Evolutionary conservation across 352 stramenopile species (phyloP).

Genomic region (Phytophthora niederhauseri): DNA sequence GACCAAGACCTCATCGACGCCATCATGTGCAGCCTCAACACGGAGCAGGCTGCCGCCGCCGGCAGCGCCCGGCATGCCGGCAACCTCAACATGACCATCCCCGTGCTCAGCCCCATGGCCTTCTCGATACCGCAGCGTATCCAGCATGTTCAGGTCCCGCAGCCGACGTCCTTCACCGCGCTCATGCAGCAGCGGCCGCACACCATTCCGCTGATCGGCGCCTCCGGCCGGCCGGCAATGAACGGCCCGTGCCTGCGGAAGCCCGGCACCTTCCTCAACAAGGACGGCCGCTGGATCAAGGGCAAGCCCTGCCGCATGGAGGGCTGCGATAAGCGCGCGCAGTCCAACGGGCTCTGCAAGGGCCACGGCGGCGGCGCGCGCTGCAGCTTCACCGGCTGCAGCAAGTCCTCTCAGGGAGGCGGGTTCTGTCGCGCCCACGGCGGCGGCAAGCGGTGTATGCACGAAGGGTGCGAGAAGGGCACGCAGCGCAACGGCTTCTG

Average conservation of each 20-base stretch:
- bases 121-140: slow-evolving; percentile 26
- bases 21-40: slow-evolving; percentile 78
- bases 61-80: slow-evolving; percentile 1
- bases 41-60: slow-evolving; percentile 33
- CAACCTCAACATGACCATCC: slow-evolving; percentile 9
- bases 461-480: slow-evolving; percentile 77
- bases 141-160: slow-evolving; percentile 22
- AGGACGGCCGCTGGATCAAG: slow-evolving; percentile 90
- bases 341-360: slow-evolving; percentile 85
- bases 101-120: slow-evolving; percentile 17
- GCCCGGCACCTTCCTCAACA: slow-evolving; percentile 87
- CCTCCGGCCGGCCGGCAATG: slow-evolving; percentile 27
- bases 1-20: slow-evolving; percentile 81
- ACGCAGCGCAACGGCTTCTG: slow-evolving; percentile 85
- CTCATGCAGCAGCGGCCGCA: slow-evolving; percentile 38
- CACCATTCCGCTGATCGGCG: slow-evolving; percentile 6
- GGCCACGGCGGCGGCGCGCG: slow-evolving; percentile 79
- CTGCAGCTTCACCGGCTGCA: slow-evolving; percentile 77
- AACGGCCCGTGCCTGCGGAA: slow-evolving; percentile 59
- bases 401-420: slow-evolving; percentile 76
- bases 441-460: slow-evolving; percentile 79
- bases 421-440: slow-evolving; percentile 80
- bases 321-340: slow-evolving; percentile 75
- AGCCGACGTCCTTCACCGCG: slow-evolving; percentile 30
- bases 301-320: slow-evolving; percentile 80